Evolutionary conservation across 1,139 yeast genomes (phyloP).

Genomic region (Wickerhamomyces sp.): DNA sequence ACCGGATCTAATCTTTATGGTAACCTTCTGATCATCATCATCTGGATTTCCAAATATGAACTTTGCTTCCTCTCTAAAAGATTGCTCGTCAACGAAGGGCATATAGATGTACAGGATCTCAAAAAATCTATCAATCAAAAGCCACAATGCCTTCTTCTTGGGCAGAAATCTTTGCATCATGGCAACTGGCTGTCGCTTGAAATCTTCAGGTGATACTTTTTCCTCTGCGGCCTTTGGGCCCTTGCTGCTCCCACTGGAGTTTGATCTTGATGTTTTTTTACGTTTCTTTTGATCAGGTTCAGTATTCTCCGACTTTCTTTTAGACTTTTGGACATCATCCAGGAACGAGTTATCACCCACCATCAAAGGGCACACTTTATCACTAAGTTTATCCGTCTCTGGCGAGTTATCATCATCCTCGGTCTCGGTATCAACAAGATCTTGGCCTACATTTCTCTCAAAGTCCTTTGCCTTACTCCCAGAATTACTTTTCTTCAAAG

Average conservation of each 20-base stretch:
- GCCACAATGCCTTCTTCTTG: conserved; percentile 29
- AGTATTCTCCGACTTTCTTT: neutral
- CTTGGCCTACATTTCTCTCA: neutral
- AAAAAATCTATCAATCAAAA: conserved; percentile 34
- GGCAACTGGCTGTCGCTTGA: conserved; percentile 24
- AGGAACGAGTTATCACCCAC: conserved; percentile 30
- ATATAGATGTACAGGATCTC: conserved; percentile 35
- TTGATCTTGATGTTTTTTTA: conserved; percentile 11
- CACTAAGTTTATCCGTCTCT: conserved; percentile 20
- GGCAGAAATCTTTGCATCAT: conserved; percentile 39
- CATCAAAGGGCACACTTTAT: conserved; percentile 37
- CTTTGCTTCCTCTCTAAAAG: conserved; percentile 28
- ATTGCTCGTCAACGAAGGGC: conserved; percentile 36
- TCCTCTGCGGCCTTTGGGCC: neutral
- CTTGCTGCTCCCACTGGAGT: conserved; percentile 10
- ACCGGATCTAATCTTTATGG: conserved; percentile 17
- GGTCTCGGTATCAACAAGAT: neutral
- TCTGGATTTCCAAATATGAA: conserved; percentile 28
- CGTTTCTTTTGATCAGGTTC: conserved; percentile 4
- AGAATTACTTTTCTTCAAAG: neutral
- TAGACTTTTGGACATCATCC: neutral
- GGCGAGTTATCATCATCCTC: conserved; percentile 3
- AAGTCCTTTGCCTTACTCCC: neutral
- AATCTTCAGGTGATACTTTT: conserved; percentile 14
- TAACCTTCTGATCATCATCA: conserved; percentile 28